Base-by-base conservation (phyloP, 352 stramenopile species). In the Phytopythium kandeliae region DNA sequence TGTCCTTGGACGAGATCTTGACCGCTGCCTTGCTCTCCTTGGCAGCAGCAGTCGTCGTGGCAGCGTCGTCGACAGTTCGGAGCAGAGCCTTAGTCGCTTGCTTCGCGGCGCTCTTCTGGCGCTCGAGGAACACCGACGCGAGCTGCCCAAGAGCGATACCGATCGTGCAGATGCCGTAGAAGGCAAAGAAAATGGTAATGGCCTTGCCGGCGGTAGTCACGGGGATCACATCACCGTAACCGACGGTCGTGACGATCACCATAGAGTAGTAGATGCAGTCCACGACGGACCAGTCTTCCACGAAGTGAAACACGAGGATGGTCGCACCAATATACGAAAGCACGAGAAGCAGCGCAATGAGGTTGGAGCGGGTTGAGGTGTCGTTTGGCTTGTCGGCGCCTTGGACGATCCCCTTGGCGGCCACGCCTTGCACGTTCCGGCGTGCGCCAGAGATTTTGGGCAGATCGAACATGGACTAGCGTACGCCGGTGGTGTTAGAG, bases 181-280 rank as follows among this genome's bases (percentile, higher is more conserved):
- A 84, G 8, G 71, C 67, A n/a, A 82, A 97, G 55, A 97, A 74
- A 40, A 97, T 85, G 31, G 78, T 87, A 48, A 96, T 95, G 9
- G 88, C 63, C 51, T 85, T 90, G 22, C 83, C 79, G 0, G 59
- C 53, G 1, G 52, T 66, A 22, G 67, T 84, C 13, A 69, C 44
- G 3, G 89, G 85, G 16, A 65, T 57, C 16, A 95, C 71, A 58
- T 96, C 87, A 19, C 81, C 86, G 57, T 95, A 97, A 5, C 86
- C 89, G 30, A 96, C 85, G 2, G 83, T 96, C 9, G 91, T 97
- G n/a, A 98, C 69, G 36, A 94, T 96, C 10, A 97, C 88, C 62
- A 96, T 89, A 28, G 77, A 73, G 67, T 94, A 97, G 58, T 97
- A 97, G 22, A 97, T 60, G 30, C 78, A 83, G 65, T 97, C 90